These are phyloP conservation scores for Biscogniauxia mediterranea DNA, from an alignment of 2,329 filamentous ascomycete species.

Conservation along the genomic window DNA sequence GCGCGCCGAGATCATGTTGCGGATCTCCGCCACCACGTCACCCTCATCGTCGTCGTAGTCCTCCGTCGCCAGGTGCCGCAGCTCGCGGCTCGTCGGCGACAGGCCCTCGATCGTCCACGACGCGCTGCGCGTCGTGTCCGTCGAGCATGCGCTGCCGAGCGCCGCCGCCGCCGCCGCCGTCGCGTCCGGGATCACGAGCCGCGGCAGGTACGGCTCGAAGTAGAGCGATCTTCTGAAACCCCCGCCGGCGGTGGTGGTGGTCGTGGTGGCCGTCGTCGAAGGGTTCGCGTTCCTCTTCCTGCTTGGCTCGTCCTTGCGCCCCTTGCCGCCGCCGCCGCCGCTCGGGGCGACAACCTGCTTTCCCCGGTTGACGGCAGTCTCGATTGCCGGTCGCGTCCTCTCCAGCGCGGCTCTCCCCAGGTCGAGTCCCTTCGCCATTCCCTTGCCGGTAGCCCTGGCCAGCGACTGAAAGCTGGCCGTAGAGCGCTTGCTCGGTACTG, in stretches of 20 bases:
- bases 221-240: neutral
- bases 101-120: slow-evolving; percentile 6
- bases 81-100: slow-evolving; percentile 12
- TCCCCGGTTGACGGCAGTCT: neutral
- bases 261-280: too few relatives aligned
- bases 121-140: slow-evolving; percentile 7
- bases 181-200: slow-evolving; percentile 13
- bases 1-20: slow-evolving; percentile 20
- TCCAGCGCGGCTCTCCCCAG: neutral
- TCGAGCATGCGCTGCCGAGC: slow-evolving; percentile 11
- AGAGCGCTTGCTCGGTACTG: slow-evolving; percentile 2
- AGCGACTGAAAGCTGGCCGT: neutral
- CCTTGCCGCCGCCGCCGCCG: neutral
- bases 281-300: neutral
- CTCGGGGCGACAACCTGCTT: neutral
- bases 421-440: neutral
- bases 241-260: neutral
- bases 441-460: neutral
- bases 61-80: slow-evolving; percentile 1
- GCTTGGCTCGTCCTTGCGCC: neutral
- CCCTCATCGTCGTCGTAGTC: neutral
- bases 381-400: neutral
- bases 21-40: slow-evolving; percentile 12
- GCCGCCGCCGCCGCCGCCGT: slow-evolving; percentile 4
- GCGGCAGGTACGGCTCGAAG: slow-evolving; percentile 5